Percentiles rank a stretch among this genome's conserved stretches.
These are phyloP conservation scores for Halenospora varia DNA, from an alignment of 495 filamentous ascomycete species.

Conservation along the genomic window DNA sequence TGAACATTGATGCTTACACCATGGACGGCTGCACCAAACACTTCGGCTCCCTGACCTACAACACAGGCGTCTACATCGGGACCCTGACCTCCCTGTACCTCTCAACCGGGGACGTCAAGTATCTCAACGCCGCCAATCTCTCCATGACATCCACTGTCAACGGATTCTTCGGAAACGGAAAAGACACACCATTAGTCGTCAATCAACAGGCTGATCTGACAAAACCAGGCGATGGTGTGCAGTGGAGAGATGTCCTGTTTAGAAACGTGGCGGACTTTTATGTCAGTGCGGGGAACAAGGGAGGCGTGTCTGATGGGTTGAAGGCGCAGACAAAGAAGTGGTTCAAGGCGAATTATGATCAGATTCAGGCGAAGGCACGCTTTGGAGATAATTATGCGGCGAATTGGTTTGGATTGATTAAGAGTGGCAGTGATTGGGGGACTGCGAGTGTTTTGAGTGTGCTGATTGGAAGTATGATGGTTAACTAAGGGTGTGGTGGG, in stretches of 20 bases:
- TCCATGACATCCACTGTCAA: background rate
- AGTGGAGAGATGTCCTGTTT: background rate
- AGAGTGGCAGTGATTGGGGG: background rate
- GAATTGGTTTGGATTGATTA: background rate
- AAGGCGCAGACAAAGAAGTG: background rate
- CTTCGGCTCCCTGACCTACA: background rate
- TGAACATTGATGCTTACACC: background rate
- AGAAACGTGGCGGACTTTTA: background rate
- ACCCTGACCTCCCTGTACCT: background rate
- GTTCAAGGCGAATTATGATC: background rate
- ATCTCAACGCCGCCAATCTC: background rate
- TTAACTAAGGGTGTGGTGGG: no score
- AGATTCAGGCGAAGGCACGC: background rate
- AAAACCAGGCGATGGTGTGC: background rate
- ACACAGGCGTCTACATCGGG: background rate
- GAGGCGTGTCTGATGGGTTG: background rate
- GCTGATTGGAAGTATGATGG: background rate
- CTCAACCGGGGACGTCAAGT: background rate
- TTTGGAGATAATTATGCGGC: background rate
- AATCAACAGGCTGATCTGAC: background rate
- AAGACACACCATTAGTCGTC: background rate
- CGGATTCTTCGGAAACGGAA: background rate
- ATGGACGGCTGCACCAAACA: background rate
- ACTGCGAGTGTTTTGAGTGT: background rate
- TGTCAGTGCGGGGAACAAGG: background rate